phyloP scores from a whole-genome alignment of 2,329 filamentous ascomycete species.

The Fusarium mexicanum region DNA sequence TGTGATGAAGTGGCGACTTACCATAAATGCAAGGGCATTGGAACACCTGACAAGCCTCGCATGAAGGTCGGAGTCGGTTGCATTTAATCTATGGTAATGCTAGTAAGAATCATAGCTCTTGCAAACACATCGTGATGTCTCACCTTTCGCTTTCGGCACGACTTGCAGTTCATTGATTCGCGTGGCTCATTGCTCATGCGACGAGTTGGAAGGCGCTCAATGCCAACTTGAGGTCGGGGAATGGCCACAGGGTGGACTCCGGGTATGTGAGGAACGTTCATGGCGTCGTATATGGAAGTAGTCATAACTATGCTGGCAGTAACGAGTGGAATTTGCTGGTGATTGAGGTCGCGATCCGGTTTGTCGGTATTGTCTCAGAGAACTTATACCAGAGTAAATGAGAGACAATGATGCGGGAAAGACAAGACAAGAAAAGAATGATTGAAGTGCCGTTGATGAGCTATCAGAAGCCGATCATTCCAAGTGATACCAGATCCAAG shows the following conservation, averaged over 20 bases:
- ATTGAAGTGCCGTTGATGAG: not conserved
- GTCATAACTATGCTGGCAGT: constrained; percentile 48
- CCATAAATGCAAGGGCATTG: constrained; percentile 90
- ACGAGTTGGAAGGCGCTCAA: constrained; percentile 78
- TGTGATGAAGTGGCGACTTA: constrained; percentile 53
- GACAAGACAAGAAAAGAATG: not conserved
- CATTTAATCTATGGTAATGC: constrained; percentile 80
- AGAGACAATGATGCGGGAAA: not conserved
- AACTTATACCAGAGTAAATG: not conserved
- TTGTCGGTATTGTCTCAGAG: not conserved
- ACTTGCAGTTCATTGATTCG: constrained; percentile 96
- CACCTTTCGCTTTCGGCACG: constrained; percentile 91
- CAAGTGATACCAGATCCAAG: constrained; percentile 14
- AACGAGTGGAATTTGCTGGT: not conserved
- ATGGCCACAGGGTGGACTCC: constrained; percentile 64
- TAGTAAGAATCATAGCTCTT: constrained; percentile 10
- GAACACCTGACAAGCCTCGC: constrained; percentile 89
- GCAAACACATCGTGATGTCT: constrained; percentile 15
- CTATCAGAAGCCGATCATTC: constrained; percentile 15
- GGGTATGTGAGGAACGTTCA: constrained; percentile 55
- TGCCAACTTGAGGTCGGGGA: constrained; percentile 81
- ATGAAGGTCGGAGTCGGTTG: constrained; percentile 83
- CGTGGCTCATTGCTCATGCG: constrained; percentile 79
- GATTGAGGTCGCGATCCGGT: not conserved
- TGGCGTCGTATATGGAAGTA: constrained; percentile 52